phyloP scores from a whole-genome alignment of 306 rosid species.

The Delonix regia region DNA sequence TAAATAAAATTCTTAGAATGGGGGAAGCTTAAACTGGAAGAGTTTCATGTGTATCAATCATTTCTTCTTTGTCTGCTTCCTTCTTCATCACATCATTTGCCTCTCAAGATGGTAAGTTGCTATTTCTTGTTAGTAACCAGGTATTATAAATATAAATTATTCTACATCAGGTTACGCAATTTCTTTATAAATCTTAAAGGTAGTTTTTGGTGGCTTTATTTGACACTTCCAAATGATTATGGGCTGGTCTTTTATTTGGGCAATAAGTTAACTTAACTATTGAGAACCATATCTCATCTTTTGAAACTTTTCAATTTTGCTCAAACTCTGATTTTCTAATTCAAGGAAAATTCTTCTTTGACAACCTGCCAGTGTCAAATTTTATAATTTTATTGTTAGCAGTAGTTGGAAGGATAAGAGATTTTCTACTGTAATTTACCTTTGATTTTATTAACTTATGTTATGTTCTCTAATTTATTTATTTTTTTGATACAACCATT shows the following conservation, averaged over 20 bases:
- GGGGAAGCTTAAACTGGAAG: slow-evolving; percentile 22
- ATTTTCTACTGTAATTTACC: not conserved
- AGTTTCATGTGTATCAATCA: slow-evolving; percentile 23
- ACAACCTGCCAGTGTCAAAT: not conserved
- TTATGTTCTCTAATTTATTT: slow-evolving; percentile 15
- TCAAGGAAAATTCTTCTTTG: slow-evolving; percentile 1
- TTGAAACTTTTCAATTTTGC: not conserved
- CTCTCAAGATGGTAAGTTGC: slow-evolving; percentile 32
- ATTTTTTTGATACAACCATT: slow-evolving; percentile 11
- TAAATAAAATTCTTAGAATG: slow-evolving; percentile 20
- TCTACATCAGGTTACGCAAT: not conserved
- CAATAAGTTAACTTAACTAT: slow-evolving; percentile 13
- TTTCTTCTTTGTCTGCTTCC: slow-evolving; percentile 33
- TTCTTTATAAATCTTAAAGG: slow-evolving; percentile 22
- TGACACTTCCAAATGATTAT: slow-evolving; percentile 11
- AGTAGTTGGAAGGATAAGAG: not conserved
- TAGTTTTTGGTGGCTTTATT: slow-evolving; percentile 29
- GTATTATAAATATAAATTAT: not conserved
- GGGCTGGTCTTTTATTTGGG: not conserved
- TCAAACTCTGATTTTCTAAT: slow-evolving; percentile 3
- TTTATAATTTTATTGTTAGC: slow-evolving; percentile 3
- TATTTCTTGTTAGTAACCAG: slow-evolving; percentile 22
- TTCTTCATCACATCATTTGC: slow-evolving; percentile 8
- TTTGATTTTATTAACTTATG: slow-evolving; percentile 17
- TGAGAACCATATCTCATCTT: not conserved